Conservation (phyloP, 805 yeast genomes). For the Grigorovia jiainica region DNA sequence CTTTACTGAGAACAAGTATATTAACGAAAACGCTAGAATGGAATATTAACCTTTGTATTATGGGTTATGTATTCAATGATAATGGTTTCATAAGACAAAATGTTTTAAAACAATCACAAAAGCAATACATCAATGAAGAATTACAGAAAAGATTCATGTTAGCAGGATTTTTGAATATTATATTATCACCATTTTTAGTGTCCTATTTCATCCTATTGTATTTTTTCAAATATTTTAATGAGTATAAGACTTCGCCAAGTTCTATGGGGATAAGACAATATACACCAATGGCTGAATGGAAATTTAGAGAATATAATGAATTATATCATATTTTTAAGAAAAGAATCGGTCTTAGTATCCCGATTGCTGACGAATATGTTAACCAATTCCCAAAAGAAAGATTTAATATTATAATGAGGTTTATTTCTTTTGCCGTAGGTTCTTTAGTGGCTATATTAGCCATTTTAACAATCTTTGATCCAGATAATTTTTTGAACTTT, state of each 20-base stretch:
- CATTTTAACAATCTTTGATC: slow-evolving; percentile 66
- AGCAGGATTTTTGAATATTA: slow-evolving; percentile 77
- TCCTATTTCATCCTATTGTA: slow-evolving; percentile 72
- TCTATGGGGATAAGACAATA: slow-evolving; percentile 76
- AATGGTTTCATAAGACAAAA: slow-evolving; percentile 71
- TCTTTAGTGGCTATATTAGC: slow-evolving; percentile 86
- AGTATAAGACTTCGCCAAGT: slow-evolving; percentile 81
- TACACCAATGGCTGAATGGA: slow-evolving; percentile 94
- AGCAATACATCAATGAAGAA: slow-evolving; percentile 58
- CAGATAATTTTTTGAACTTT: slow-evolving; percentile 82
- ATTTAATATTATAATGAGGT: slow-evolving; percentile 44
- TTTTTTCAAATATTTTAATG: slow-evolving; percentile 87
- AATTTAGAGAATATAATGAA: slow-evolving; percentile 87
- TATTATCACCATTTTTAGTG: slow-evolving; percentile 80
- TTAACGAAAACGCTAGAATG: slow-evolving; percentile 88
- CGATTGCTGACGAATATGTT: slow-evolving; percentile 73
- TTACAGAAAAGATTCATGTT: slow-evolving; percentile 70
- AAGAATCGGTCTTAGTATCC: slow-evolving; percentile 66
- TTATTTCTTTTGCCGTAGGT: slow-evolving; percentile 69
- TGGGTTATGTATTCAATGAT: slow-evolving; percentile 75
- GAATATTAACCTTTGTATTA: slow-evolving; percentile 82
- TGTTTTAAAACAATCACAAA: slow-evolving; percentile 60
- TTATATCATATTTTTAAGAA: slow-evolving; percentile 78
- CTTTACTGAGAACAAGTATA: slow-evolving; percentile 33
- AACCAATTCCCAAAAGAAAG: slow-evolving; percentile 87